Conservation (phyloP, 75 land plant genomes). For the Larix kaempferi region DNA sequence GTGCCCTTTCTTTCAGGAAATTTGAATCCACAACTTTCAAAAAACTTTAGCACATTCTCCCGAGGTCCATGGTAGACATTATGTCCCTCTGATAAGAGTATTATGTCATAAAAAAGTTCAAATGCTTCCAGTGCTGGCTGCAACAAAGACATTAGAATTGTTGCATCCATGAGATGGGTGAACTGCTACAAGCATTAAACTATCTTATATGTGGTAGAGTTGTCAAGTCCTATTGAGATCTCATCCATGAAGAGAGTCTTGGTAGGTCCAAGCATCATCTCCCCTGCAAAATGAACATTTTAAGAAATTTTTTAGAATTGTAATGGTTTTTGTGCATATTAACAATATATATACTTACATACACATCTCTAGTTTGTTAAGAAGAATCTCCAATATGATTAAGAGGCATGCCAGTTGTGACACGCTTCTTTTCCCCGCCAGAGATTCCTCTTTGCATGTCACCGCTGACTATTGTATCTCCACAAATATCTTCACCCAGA, state of each 20-base stretch:
- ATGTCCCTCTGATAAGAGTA: conserved; percentile 14
- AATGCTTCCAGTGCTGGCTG: conserved; percentile 41
- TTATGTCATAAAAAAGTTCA: conserved; percentile 10
- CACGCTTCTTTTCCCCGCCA: too few species aligned
- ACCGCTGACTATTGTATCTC: too few species aligned
- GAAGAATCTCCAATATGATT: too few species aligned
- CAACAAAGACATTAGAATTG: conserved; percentile 30
- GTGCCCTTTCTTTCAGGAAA: conserved; percentile 13
- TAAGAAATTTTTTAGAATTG: too few species aligned
- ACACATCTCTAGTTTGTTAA: too few species aligned
- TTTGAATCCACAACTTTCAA: conserved; percentile 7
- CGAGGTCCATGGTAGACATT: conserved; percentile 19
- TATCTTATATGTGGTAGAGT: conserved; percentile 20
- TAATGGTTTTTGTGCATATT: too few species aligned
- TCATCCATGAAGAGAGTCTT: conserved; percentile 21
- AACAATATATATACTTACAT: too few species aligned
- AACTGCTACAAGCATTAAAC: conserved; percentile 14
- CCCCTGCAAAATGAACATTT: conserved; percentile 9
- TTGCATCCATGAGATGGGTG: not conserved
- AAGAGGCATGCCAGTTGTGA: too few species aligned
- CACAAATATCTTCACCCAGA: too few species aligned
- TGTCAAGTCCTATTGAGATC: conserved; percentile 18
- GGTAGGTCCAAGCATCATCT: conserved; percentile 24
- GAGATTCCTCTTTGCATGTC: too few species aligned
- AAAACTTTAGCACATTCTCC: conserved; percentile 13